Percentiles rank a stretch among this genome's conserved stretches.
phyloP scores from a whole-genome alignment of 495 filamentous ascomycete genomes.

The Aspergillus bridgeri region DNA sequence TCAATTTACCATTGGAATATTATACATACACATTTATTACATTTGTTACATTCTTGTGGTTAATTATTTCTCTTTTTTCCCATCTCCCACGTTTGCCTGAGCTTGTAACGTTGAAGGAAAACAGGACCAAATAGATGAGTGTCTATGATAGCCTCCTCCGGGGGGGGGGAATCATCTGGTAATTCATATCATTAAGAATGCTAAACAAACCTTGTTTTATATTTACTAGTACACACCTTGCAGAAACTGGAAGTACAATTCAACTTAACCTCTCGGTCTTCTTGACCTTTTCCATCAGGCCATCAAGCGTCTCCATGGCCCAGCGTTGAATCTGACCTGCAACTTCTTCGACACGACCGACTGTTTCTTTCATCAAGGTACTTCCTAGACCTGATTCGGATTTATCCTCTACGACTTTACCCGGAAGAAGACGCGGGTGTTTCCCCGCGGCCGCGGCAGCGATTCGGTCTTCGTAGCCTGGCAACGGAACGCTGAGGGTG shows the following conservation, averaged over 20 bases:
- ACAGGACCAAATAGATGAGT: not conserved
- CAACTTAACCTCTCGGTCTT: slow-evolving; percentile 17
- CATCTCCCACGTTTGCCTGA: not conserved
- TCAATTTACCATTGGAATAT: not conserved
- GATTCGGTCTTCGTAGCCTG: slow-evolving; percentile 4
- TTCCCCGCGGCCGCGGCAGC: not conserved
- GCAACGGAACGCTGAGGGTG: slow-evolving; percentile 36
- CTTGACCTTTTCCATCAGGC: slow-evolving; percentile 10
- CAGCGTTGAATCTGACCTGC: slow-evolving; percentile 1
- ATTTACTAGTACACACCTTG: not conserved
- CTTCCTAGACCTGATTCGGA: slow-evolving; percentile 2
- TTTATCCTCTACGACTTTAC: slow-evolving; percentile 14
- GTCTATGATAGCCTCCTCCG: not conserved
- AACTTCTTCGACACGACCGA: slow-evolving; percentile 16
- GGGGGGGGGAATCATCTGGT: not conserved
- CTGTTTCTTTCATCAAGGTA: not conserved
- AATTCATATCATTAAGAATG: not conserved
- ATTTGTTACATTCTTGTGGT: not conserved
- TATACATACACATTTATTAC: too few species aligned
- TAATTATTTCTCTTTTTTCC: not conserved
- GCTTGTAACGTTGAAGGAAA: not conserved
- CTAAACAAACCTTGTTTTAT: not conserved
- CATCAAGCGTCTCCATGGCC: slow-evolving; percentile 9
- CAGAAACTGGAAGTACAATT: too few species aligned
- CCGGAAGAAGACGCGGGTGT: slow-evolving; percentile 14